Percentiles rank a stretch among this genome's conserved stretches.
These are phyloP conservation scores for Opeltia flavorubescens DNA, from an alignment of 495 filamentous ascomycete genomes.

Conservation along the genomic window DNA sequence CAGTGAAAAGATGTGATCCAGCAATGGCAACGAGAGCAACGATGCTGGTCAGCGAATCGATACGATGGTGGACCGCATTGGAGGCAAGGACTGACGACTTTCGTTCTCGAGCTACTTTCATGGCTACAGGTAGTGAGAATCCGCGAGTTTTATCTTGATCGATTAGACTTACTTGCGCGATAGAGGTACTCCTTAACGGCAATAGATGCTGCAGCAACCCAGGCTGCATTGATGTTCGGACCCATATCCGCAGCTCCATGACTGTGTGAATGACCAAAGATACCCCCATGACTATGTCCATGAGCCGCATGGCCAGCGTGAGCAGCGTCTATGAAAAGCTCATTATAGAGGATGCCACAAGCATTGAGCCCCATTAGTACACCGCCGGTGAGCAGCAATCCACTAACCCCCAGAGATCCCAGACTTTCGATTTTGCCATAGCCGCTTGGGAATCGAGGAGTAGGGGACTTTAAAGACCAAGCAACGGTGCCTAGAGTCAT, in stretches of 20 bases:
- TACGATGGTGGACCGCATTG: constrained; percentile 90
- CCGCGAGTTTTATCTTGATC: neutral
- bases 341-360: constrained; percentile 56
- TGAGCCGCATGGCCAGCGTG: constrained; percentile 45
- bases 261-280: constrained; percentile 26
- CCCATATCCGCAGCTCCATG: constrained; percentile 42
- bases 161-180: constrained; percentile 60
- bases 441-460: constrained; percentile 67
- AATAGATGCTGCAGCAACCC: constrained; percentile 87
- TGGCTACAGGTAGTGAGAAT: constrained; percentile 40
- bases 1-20: constrained; percentile 70
- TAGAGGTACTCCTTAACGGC: constrained; percentile 94
- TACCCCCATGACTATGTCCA: constrained; percentile 40
- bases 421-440: constrained; percentile 97
- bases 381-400: constrained; percentile 74
- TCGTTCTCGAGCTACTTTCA: constrained; percentile 89
- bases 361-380: constrained; percentile 80
- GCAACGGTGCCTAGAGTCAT: constrained; percentile 87
- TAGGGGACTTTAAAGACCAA: constrained; percentile 74
- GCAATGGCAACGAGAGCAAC: constrained; percentile 80
- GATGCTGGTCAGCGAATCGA: constrained; percentile 88
- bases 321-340: constrained; percentile 64
- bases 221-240: constrained; percentile 83
- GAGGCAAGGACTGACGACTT: constrained; percentile 94
- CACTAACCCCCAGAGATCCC: constrained; percentile 82